A percentile compares a stretch with the other conserved stretches of the same genome.
phyloP scores from a whole-genome alignment of 345 rosid species.

The Gossypium arboreum region DNA sequence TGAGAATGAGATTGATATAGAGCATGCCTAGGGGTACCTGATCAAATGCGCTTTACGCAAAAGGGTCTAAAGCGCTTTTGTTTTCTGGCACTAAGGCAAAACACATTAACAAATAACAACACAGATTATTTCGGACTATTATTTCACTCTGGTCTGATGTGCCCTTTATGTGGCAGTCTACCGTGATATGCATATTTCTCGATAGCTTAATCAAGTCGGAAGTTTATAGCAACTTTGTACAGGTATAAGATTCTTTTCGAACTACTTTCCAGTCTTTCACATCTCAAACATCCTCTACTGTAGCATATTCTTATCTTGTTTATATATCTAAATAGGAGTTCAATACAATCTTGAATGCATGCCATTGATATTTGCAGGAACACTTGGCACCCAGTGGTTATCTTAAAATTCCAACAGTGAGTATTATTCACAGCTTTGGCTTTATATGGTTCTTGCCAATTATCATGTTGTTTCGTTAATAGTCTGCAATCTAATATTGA shows the following conservation, averaged over 20 bases:
- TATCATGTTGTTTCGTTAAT: too few relatives aligned
- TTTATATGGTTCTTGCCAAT: background rate
- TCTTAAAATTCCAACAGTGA: constrained; percentile 75
- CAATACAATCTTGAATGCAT: too few relatives aligned
- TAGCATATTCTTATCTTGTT: too few relatives aligned
- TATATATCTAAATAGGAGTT: too few relatives aligned
- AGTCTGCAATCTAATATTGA: background rate
- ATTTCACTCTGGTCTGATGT: background rate
- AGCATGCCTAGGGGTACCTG: background rate
- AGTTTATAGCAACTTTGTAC: constrained; percentile 64
- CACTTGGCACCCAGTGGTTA: constrained; percentile 84
- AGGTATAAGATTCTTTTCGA: constrained; percentile 37
- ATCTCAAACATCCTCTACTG: too few relatives aligned
- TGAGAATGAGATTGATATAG: background rate
- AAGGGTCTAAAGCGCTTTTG: background rate
- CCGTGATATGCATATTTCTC: constrained; percentile 56
- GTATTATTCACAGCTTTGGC: constrained; percentile 22
- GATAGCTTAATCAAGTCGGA: constrained; percentile 54
- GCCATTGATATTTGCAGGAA: constrained; percentile 52
- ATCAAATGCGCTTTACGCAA: background rate
- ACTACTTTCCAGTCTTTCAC: background rate
- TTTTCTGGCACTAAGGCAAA: background rate
- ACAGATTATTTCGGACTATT: background rate
- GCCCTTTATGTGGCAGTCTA: constrained; percentile 15
- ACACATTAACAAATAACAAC: background rate